Evolutionary conservation across 2,329 filamentous ascomycete genomes (phyloP), one percentile per base, ranked within the genome.

Genomic region (Laburnicola sp.): DNA sequence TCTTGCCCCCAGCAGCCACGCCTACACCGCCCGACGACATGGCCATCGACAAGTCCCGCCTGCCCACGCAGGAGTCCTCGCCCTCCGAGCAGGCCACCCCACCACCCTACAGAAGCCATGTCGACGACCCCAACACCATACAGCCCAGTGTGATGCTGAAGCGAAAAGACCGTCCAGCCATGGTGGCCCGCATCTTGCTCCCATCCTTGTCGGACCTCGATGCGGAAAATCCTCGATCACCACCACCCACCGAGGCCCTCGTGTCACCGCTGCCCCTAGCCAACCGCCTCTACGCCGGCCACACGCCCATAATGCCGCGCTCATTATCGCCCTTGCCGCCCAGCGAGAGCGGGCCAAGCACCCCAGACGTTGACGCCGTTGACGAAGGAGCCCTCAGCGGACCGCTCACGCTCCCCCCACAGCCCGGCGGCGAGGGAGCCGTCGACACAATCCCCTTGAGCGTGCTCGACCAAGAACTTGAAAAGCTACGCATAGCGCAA

Each of bases 211-310:
- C 16, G 2, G 57, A 58, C 4, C 41, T 65, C 16, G 55, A 64
- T 30, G 55, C 63, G 21, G 64, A 72, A 39, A 57, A 58, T 22
- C 65, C 69, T 11, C 51, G 50, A 1, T 72, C 68, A 6, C 71
- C 71, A 25, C 67, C 68, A 1, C 62, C 66, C 10, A 70, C 69
- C 22, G 57, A 63, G 25, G 60, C 63, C 5, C 30, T 62, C 34
- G 50, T 72, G 25, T 71, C 69, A 5, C 71, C 71, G 1, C 53
- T 72, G 4, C 70, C 70, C 7, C 63, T 60, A 28, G 63, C 64
- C 28, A 72, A 74, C 45, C 67, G 41, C 30, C 63, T 65, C 26
- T 63, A 70, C 52, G 71, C 71, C 10, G 71, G 71, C 2, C 71
- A 74, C 48, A 74, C 71, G 1, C 71, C 71, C 9, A 53, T 71